Conservation (phyloP, 2,329 filamentous ascomycete genomes). For the Ophiosphaerella herpotricha region DNA sequence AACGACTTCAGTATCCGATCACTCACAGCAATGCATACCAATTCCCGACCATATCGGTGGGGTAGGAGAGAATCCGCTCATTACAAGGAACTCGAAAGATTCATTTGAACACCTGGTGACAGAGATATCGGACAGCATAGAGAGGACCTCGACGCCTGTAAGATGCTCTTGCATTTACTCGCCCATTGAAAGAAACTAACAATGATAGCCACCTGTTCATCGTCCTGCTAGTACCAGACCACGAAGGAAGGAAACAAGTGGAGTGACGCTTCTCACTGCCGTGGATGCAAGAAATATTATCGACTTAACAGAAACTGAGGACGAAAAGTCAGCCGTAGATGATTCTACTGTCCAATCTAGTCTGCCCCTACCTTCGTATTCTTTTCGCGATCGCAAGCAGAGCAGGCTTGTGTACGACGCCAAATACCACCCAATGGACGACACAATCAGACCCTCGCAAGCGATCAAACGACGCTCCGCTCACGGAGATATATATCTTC, state of each 20-base stretch:
- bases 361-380: conserved; percentile 7
- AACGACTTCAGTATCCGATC: too few species aligned
- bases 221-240: not conserved
- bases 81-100: too few species aligned
- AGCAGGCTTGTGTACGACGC: conserved; percentile 35
- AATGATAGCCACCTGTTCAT: too few species aligned
- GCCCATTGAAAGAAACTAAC: too few species aligned
- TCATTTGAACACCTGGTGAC: too few species aligned
- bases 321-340: not conserved
- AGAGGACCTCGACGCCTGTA: too few species aligned
- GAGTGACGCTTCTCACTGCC: conserved; percentile 9
- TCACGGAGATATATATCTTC: conserved; percentile 19
- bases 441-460: conserved; percentile 29
- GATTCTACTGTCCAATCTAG: conserved; percentile 9
- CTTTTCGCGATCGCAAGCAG: conserved; percentile 13
- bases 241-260: not conserved
- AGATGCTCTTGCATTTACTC: too few species aligned
- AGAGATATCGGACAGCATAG: too few species aligned
- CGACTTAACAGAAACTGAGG: conserved; percentile 2
- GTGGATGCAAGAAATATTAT: conserved; percentile 22
- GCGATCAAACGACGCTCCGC: conserved; percentile 32
- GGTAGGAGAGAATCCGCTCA: too few species aligned
- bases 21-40: too few species aligned
- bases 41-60: too few species aligned
- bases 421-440: conserved; percentile 43